Conservation (phyloP, 2,329 filamentous ascomycete genomes). For the Cercospora canescens region DNA sequence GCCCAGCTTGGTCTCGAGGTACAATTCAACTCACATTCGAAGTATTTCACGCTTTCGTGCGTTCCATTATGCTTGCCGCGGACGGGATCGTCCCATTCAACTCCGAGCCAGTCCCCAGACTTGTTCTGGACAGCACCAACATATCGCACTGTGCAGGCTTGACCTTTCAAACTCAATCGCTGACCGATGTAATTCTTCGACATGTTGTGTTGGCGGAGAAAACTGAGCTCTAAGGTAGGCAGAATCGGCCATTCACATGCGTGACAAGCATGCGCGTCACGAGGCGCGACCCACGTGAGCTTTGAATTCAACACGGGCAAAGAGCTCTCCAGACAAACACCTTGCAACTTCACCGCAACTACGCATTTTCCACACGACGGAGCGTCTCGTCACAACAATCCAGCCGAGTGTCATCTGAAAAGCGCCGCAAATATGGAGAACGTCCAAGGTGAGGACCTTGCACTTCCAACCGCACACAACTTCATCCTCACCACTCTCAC, state of each 20-base stretch:
- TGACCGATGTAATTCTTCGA: conserved; percentile 53
- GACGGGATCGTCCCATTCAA: conserved; percentile 90
- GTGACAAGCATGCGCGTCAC: neutral
- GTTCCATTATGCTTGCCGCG: conserved; percentile 90
- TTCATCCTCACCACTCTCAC: neutral
- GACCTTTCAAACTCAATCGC: conserved; percentile 75
- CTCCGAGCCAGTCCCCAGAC: conserved; percentile 80
- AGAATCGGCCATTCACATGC: conserved; percentile 4
- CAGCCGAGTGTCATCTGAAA: neutral
- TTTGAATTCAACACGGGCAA: neutral
- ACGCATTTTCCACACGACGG: neutral
- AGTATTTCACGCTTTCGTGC: conserved; percentile 77
- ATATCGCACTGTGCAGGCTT: conserved; percentile 82
- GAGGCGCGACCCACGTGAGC: neutral
- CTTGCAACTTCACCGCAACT: neutral
- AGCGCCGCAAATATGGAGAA: conserved; percentile 28
- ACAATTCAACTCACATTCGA: conserved; percentile 63
- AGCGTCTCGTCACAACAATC: neutral
- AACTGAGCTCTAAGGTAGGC: neutral
- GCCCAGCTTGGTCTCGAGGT: neutral
- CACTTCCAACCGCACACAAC: neutral
- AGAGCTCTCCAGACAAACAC: neutral
- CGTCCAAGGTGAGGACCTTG: conserved; percentile 29
- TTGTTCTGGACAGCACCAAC: conserved; percentile 75
- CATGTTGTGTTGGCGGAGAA: conserved; percentile 9